phyloP scores from a whole-genome alignment of 1,284 basidiomycete species.

The Fomitopsis schrenkii region DNA sequence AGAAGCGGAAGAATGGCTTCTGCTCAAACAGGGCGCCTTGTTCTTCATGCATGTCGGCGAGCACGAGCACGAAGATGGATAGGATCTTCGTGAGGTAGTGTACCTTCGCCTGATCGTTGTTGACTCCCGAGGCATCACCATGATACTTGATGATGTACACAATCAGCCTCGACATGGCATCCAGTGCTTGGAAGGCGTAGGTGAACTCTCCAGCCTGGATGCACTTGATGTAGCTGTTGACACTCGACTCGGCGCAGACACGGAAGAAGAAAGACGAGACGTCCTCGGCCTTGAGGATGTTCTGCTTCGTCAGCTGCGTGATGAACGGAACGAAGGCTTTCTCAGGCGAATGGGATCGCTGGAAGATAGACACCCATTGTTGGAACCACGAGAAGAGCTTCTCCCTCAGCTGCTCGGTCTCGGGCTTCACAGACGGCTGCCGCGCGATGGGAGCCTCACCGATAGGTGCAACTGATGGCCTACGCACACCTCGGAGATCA shows the following conservation, averaged over 20 bases:
- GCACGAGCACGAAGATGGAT: slow-evolving; percentile 93
- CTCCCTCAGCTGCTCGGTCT: slow-evolving; percentile 67
- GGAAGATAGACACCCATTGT: slow-evolving; percentile 95
- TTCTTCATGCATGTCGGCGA: slow-evolving; percentile 95
- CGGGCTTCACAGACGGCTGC: slow-evolving; percentile 56
- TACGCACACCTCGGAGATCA: slow-evolving; percentile 64
- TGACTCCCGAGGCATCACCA: slow-evolving; percentile 84
- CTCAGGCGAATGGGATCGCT: slow-evolving; percentile 86
- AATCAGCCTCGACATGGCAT: slow-evolving; percentile 93
- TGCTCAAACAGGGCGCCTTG: slow-evolving; percentile 90
- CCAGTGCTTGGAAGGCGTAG: slow-evolving; percentile 87
- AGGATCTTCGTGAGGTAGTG: slow-evolving; percentile 98
- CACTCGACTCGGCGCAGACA: slow-evolving; percentile 93
- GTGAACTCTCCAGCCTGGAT: slow-evolving; percentile 75
- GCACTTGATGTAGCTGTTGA: slow-evolving; percentile 89
- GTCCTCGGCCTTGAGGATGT: slow-evolving; percentile 95
- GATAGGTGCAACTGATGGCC: slow-evolving; percentile 33
- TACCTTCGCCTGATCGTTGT: slow-evolving; percentile 92
- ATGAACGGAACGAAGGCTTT: slow-evolving; percentile 98
- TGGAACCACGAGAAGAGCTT: slow-evolving; percentile 77
- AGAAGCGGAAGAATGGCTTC: slow-evolving; percentile 98
- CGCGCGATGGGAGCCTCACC: slow-evolving; percentile 35
- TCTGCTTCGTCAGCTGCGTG: slow-evolving; percentile 93
- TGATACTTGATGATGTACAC: slow-evolving; percentile 99
- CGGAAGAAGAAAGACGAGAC: slow-evolving; percentile 98